Base-by-base conservation (phyloP, 2,329 filamentous ascomycete species). In the Aspergillus uvarum region DNA sequence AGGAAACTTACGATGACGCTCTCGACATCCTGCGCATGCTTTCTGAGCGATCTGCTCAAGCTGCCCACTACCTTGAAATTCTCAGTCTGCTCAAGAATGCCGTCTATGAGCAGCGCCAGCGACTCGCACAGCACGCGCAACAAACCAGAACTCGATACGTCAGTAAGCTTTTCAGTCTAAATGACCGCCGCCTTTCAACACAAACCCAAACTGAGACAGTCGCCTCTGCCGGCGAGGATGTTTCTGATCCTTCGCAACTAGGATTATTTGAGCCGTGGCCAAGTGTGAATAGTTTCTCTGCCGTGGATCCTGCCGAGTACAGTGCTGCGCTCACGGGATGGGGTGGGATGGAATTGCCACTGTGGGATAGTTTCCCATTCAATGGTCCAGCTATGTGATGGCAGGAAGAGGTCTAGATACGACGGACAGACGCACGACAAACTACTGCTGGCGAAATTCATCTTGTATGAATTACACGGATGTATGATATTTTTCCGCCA, bases 11-110 rank as follows among this genome's bases (percentile, higher is more conserved):
- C 61, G 71, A 75, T 21, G 78, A 80, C 2, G 80, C 84, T 1
- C 77, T 80, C 4, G 75, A 80, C 19, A 80, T 87, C 1, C 75
- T 87, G 1, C 74, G 73, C 1, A 78, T 78, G 32, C 69, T 87
- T 0, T 77, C 81, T 0, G 69, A 70, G 0, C 78, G 81, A 51
- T 85, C 82, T 47, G 81, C 83, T 0, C 84, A 86, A 61, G 85
- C 85, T 3, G 80, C 77, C 2, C 83, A 86, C 54, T 87, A 87
- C 64, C 76, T 80, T 12, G 82, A 85, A 5, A 87, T 87, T 21
- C 72, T 87, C 7, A 80, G 74, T 0, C 72, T 77, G 2, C 71
- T 85, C 4, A 76, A 77, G 0, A 77, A 77, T 10, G 81, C 81
- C 0, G 79, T 84, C 10, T 64, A 68, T 3, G 74, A 79, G 53